phyloP scores from a whole-genome alignment of 228 moss, liverwort and hornwort genomes.

The Sphagnum magellanicum region DNA sequence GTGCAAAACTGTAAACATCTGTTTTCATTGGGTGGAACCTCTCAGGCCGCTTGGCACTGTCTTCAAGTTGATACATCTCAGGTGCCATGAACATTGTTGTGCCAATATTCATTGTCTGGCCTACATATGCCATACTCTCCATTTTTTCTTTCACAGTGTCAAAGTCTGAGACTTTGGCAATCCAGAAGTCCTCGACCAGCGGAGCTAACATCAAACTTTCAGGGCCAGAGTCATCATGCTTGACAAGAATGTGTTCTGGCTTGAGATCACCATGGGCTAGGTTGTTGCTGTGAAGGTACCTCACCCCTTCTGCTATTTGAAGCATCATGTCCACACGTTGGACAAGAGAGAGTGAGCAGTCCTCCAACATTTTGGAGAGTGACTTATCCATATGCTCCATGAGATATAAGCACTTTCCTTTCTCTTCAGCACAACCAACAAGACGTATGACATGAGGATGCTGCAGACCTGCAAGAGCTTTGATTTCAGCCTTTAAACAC shows the following conservation, averaged over 20 bases:
- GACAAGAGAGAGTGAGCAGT: neutral
- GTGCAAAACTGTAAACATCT: conserved; percentile 12
- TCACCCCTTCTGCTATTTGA: conserved; percentile 16
- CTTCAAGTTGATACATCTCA: neutral
- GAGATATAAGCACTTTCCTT: neutral
- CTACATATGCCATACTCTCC: neutral
- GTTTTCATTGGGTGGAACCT: conserved; percentile 9
- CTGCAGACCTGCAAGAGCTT: conserved; percentile 2
- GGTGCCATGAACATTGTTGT: conserved; percentile 7
- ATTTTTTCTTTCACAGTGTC: conserved; percentile 12
- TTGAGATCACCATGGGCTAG: conserved; percentile 22
- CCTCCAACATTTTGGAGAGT: neutral
- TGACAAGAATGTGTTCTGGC: conserved; percentile 13
- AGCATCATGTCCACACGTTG: conserved; percentile 12
- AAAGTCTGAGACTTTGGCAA: conserved; percentile 18
- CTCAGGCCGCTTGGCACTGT: too few species aligned
- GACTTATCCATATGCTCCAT: conserved; percentile 20
- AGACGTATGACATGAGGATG: conserved; percentile 16
- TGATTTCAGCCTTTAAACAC: conserved; percentile 7
- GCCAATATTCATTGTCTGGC: neutral
- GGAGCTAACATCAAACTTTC: neutral
- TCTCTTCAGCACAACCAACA: neutral
- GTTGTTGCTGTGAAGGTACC: conserved; percentile 11
- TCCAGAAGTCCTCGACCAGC: neutral
- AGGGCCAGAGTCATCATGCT: neutral